Evolutionary conservation across 2,329 filamentous ascomycete genomes (phyloP), one percentile per base, ranked within the genome.

Genomic region (Ophiosphaerella herpotricha): DNA sequence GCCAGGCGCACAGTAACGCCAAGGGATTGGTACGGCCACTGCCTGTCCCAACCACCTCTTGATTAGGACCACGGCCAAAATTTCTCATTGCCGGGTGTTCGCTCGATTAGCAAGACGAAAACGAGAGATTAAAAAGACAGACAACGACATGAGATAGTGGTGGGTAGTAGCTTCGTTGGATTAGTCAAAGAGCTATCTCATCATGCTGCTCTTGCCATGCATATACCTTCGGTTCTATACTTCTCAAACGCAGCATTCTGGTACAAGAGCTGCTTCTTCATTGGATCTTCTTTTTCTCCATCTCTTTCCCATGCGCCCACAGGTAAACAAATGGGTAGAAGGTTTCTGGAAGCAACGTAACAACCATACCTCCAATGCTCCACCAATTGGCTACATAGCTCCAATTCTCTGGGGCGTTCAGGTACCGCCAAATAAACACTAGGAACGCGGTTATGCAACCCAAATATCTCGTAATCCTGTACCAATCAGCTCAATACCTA

Each of bases 321-420:
- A 75, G 48, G 48, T 75, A 76, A 6, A 72, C 63, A 33, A 74
- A 70, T 0, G 73, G 74, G 47, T 71, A 74, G 1, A 73, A 52
- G 3, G 68, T 67, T 56, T 76, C 74, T 14, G 73, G 69, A n/a
- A 74, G 36, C 45, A 76, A 52, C 7, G 73, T 75, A 24, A 71
- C 43, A 6, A 61, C 54, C 55, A 75, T 74, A 1, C 70, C 62
- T 7, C 55, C 64, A 18, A 69, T 55, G 45, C 72, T 74, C 68
- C 56, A 69, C 13, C 49, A 59, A 26, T 56, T 70, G 0, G 64
- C 70, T 7, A 76, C 72, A 47, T 75, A 75, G 5, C 49, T 44
- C 73, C 74, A 75, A 24, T 75, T 74, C 51, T 69, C 50, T 2
- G 74, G 72, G 6, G 64, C 61, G 46, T 75, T 76, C 39, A 71